A percentile compares a stretch with the other conserved stretches of the same genome.
phyloP scores from a whole-genome alignment of 169 alveolate species.

The Cryptosporidium meleagridis region DNA sequence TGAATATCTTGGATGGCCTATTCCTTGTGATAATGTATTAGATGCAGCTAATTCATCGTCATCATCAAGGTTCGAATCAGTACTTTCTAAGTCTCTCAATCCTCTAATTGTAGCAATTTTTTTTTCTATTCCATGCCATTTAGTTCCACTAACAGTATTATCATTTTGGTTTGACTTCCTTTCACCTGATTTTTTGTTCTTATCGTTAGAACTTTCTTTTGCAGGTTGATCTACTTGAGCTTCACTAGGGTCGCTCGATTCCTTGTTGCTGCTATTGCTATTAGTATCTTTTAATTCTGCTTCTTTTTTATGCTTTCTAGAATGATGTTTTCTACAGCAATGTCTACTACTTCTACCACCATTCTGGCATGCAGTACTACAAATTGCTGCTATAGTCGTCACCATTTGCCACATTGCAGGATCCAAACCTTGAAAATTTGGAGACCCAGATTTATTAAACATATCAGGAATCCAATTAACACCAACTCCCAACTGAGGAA shows the following conservation, averaged over 20 bases:
- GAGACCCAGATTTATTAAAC: not conserved
- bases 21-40: not conserved
- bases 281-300: not conserved
- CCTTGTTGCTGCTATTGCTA: constrained; percentile 8
- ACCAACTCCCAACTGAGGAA: not conserved
- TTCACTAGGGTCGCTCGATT: not conserved
- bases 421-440: constrained; percentile 27
- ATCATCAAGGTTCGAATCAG: constrained; percentile 14
- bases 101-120: constrained; percentile 46
- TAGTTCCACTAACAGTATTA: constrained; percentile 34
- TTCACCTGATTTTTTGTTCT: not conserved
- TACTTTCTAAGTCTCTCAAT: constrained; percentile 7
- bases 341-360: constrained; percentile 12
- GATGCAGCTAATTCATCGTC: constrained; percentile 11
- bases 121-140: constrained; percentile 52
- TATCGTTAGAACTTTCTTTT: not conserved
- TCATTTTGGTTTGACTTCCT: constrained; percentile 7
- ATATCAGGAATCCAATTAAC: not conserved
- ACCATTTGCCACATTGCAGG: constrained; percentile 68
- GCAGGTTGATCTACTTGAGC: not conserved
- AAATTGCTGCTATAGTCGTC: constrained; percentile 54
- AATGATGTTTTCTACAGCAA: constrained; percentile 30
- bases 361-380: constrained; percentile 49
- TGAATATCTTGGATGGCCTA: constrained; percentile 7
- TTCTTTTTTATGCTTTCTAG: constrained; percentile 33